Evolutionary conservation across 306 rosid genomes (phyloP).

Genomic region (Dalbergia cultrata): DNA sequence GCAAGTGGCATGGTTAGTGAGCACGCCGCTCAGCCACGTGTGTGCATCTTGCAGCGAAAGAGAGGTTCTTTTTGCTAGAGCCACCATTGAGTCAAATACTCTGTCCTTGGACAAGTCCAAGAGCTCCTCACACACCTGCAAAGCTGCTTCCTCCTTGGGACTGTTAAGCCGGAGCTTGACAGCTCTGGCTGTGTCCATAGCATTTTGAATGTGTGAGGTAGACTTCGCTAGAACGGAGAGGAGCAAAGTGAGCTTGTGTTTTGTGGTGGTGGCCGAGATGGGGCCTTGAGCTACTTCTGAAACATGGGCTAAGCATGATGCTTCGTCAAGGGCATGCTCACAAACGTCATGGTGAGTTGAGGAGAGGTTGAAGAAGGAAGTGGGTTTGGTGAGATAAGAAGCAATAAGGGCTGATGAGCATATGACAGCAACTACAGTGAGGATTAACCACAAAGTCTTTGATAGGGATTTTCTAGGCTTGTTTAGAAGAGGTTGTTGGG

Average conservation of each 20-base stretch:
- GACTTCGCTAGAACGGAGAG: slow-evolving; percentile 52
- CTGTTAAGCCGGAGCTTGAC: slow-evolving; percentile 46
- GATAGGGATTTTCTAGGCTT: slow-evolving; percentile 42
- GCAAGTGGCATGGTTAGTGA: slow-evolving; percentile 78
- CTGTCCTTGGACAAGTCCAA: slow-evolving; percentile 58
- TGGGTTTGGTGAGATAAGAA: slow-evolving; percentile 42
- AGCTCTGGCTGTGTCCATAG: slow-evolving; percentile 40
- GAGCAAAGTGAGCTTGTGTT: slow-evolving; percentile 25
- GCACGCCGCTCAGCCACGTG: slow-evolving; percentile 72
- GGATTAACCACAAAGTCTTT: slow-evolving; percentile 49
- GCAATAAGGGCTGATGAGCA: slow-evolving; percentile 53
- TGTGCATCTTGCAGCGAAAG: slow-evolving; percentile 57
- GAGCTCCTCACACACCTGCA: slow-evolving; percentile 61
- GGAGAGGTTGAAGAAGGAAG: slow-evolving; percentile 1
- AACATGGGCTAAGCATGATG: slow-evolving; percentile 58
- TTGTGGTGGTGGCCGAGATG: neutral
- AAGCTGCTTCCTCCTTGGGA: slow-evolving; percentile 49
- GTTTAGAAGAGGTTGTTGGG: slow-evolving; percentile 57
- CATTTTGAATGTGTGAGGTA: slow-evolving; percentile 41
- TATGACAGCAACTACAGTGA: slow-evolving; percentile 52
- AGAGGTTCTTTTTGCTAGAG: slow-evolving; percentile 40
- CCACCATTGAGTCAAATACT: slow-evolving; percentile 48
- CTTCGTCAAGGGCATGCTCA: slow-evolving; percentile 46
- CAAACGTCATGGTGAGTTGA: slow-evolving; percentile 21
- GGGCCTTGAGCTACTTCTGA: slow-evolving; percentile 32